Evolutionary conservation across 2,329 filamentous ascomycete species (phyloP).

Genomic region (Raffaelea arxii): DNA sequence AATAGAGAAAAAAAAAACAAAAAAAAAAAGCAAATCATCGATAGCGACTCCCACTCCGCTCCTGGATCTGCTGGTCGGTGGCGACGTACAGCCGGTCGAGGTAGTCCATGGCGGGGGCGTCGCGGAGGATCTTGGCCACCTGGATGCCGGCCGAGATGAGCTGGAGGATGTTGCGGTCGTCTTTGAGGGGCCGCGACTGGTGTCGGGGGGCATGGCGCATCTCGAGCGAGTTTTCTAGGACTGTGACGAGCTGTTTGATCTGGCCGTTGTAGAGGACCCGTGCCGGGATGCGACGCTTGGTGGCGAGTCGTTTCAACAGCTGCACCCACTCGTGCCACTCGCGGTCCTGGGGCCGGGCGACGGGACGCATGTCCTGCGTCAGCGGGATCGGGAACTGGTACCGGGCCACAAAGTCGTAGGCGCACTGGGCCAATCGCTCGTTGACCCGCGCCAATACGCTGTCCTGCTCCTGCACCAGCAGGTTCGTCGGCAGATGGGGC

Average conservation of each 20-base stretch:
- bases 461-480: constrained; percentile 78
- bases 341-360: constrained; percentile 64
- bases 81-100: constrained; percentile 73
- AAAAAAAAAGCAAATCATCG: background rate
- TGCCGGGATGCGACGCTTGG: constrained; percentile 75
- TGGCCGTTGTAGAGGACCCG: constrained; percentile 79
- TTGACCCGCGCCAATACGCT: constrained; percentile 71
- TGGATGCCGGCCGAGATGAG: constrained; percentile 80
- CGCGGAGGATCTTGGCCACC: constrained; percentile 79
- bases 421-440: constrained; percentile 74
- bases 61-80: constrained; percentile 70
- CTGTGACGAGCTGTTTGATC: constrained; percentile 84
- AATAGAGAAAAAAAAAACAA: background rate
- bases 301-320: constrained; percentile 74
- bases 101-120: constrained; percentile 74
- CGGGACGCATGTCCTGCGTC: constrained; percentile 69
- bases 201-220: constrained; percentile 81
- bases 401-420: constrained; percentile 83
- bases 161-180: constrained; percentile 81
- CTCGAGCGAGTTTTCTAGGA: constrained; percentile 79
- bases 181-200: constrained; percentile 73
- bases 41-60: constrained; percentile 40
- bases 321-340: constrained; percentile 94
- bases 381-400: constrained; percentile 85
- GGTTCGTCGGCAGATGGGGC: constrained; percentile 71